Conservation (phyloP, 495 filamentous ascomycete genomes). For the Platismatia glauca region DNA sequence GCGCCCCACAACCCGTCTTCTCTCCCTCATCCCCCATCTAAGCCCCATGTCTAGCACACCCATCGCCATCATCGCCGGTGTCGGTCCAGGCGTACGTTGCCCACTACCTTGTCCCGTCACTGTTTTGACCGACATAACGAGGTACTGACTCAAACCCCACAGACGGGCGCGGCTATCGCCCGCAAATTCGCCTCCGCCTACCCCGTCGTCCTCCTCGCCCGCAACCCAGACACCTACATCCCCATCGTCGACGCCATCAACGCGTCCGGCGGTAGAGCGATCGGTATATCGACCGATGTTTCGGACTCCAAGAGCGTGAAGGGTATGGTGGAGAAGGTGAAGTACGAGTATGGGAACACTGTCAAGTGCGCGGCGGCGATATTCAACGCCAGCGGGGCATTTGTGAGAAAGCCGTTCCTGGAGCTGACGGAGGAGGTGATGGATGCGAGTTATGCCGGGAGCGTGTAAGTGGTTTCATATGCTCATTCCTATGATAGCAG, state of each 20-base stretch:
- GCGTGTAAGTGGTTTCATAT: constrained; percentile 7
- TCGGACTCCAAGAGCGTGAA: constrained; percentile 52
- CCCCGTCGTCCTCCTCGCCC: constrained; percentile 66
- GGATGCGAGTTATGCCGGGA: constrained; percentile 24
- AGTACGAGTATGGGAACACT: constrained; percentile 39
- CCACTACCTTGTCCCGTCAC: constrained; percentile 16
- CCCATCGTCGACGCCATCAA: constrained; percentile 63
- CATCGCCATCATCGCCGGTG: constrained; percentile 66
- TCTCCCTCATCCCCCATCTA: constrained; percentile 12
- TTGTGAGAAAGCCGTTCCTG: constrained; percentile 71
- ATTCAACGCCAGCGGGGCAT: constrained; percentile 69
- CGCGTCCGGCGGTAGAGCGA: constrained; percentile 59
- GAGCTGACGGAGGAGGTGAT: constrained; percentile 63
- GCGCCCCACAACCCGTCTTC: constrained; percentile 19
- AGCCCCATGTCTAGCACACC: constrained; percentile 20
- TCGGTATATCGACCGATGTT: constrained; percentile 69
- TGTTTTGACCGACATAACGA: neutral
- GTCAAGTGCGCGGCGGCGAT: constrained; percentile 55
- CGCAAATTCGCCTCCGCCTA: constrained; percentile 62
- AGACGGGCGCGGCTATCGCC: constrained; percentile 47
- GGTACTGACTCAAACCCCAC: neutral
- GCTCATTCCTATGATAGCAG: neutral
- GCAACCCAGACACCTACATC: constrained; percentile 57
- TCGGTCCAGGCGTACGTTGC: constrained; percentile 53
- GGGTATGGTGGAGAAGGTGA: constrained; percentile 59